Evolutionary conservation across 257 asterid species (phyloP).

Genomic region (Gynochthodes officinalis): DNA sequence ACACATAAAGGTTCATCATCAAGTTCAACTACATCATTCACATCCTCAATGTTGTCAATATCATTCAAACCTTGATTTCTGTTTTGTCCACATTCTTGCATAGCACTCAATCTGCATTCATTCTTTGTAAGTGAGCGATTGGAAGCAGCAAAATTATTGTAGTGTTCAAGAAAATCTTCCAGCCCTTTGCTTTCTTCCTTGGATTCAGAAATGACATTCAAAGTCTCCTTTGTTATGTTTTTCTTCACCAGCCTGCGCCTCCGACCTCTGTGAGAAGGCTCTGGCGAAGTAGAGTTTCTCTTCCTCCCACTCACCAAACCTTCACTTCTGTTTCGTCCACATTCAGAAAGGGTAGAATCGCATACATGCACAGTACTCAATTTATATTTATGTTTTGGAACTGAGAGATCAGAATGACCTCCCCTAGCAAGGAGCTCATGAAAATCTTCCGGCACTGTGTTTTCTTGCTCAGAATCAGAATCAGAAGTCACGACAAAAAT

Average conservation of each 20-base stretch:
- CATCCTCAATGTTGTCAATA: conserved; percentile 29
- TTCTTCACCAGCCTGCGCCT: conserved; percentile 55
- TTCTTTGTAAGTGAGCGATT: conserved; percentile 31
- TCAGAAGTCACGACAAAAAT: conserved; percentile 29
- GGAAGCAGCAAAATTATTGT: conserved; percentile 16
- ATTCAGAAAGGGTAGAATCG: conserved; percentile 14
- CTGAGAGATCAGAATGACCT: conserved; percentile 24
- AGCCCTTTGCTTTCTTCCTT: conserved; percentile 27
- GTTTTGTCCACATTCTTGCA: conserved; percentile 19
- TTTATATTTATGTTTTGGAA: conserved; percentile 28
- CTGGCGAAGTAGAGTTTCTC: conserved; percentile 31
- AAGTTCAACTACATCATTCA: conserved; percentile 23
- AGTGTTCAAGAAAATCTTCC: conserved; percentile 17
- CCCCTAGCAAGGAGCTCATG: conserved; percentile 20
- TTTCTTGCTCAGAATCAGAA: conserved; percentile 35
- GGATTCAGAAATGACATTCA: conserved; percentile 31
- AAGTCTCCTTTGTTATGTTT: conserved; percentile 29
- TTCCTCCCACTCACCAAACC: no score
- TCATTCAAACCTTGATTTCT: conserved; percentile 22
- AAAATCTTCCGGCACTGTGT: conserved; percentile 14
- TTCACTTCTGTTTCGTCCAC: conserved; percentile 10
- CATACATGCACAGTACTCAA: conserved; percentile 25
- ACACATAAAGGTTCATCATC: conserved; percentile 19
- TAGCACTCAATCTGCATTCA: conserved; percentile 19
- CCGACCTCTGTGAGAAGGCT: conserved; percentile 16